A percentile compares a stretch with the other conserved stretches of the same genome.
These are phyloP conservation scores for Rugonectria rugulosa DNA, from an alignment of 2,329 filamentous ascomycete genomes.

Conservation along the genomic window DNA sequence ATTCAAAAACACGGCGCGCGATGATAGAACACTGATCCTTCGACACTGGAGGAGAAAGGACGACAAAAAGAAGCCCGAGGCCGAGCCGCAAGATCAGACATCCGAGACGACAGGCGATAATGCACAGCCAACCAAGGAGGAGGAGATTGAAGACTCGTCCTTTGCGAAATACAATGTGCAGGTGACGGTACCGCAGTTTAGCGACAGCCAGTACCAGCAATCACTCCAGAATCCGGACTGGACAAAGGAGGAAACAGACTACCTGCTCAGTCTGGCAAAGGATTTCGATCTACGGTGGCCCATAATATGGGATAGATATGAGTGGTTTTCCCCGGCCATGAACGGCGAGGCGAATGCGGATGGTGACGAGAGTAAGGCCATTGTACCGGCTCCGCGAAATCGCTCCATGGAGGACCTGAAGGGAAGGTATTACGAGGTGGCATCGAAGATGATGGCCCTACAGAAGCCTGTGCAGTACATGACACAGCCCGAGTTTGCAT, in stretches of 20 bases:
- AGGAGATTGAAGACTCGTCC: constrained; percentile 62
- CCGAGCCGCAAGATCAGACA: constrained; percentile 42
- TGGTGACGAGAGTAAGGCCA: constrained; percentile 58
- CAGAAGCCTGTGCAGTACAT: constrained; percentile 85
- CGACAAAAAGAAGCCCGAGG: constrained; percentile 50
- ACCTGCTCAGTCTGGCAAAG: constrained; percentile 76
- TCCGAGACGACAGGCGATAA: constrained; percentile 33
- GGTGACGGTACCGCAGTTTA: constrained; percentile 81
- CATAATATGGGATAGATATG: constrained; percentile 91
- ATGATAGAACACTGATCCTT: constrained; percentile 71
- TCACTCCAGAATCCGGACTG: constrained; percentile 79
- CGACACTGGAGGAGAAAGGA: constrained; percentile 81
- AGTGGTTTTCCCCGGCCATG: constrained; percentile 64
- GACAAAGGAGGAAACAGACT: constrained; percentile 94
- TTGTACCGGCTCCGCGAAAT: constrained; percentile 59
- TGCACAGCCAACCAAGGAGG: constrained; percentile 32
- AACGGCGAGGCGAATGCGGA: constrained; percentile 55
- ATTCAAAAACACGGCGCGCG: constrained; percentile 81
- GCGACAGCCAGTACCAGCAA: constrained; percentile 83
- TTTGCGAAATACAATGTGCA: constrained; percentile 92
- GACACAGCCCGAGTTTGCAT: constrained; percentile 82
- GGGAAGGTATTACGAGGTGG: constrained; percentile 86
- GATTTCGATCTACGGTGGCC: constrained; percentile 92
- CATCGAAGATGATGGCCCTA: constrained; percentile 80
- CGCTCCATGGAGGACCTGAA: constrained; percentile 92